Evolutionary conservation across 257 asterid genomes (phyloP).

Genomic region (Nicotiana sylvestris): DNA sequence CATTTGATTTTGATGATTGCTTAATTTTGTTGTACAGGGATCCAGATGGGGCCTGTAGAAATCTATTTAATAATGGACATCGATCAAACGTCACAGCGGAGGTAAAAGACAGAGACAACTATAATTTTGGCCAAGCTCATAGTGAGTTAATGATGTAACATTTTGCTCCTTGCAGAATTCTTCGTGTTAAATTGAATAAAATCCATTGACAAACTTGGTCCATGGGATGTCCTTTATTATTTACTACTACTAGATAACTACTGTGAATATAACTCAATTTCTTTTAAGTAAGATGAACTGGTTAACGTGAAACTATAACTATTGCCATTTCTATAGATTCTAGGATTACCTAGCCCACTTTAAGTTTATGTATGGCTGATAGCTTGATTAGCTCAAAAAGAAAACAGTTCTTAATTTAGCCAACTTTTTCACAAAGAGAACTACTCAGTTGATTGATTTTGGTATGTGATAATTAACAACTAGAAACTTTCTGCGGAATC

Average conservation of each 20-base stretch:
- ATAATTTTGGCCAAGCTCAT: not conserved
- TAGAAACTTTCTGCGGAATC: not conserved
- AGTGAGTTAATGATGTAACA: not conserved
- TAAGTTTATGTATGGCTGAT: not conserved
- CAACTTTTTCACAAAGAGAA: not conserved
- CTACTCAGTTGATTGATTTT: not conserved
- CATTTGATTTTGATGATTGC: constrained; percentile 17
- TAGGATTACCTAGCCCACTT: not conserved
- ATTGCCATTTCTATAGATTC: not conserved
- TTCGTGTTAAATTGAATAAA: not conserved
- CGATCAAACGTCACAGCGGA: constrained; percentile 15
- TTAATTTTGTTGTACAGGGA: constrained; percentile 37
- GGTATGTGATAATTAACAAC: not conserved
- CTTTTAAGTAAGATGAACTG: not conserved
- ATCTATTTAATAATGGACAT: constrained; percentile 37
- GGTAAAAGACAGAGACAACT: constrained; percentile 24
- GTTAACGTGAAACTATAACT: not conserved
- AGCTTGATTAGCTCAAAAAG: not conserved
- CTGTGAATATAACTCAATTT: not conserved
- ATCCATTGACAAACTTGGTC: not conserved
- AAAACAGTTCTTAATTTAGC: not conserved
- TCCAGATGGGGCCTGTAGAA: constrained; percentile 35
- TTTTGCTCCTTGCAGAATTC: not conserved
- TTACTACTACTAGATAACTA: not conserved
- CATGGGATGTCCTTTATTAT: not conserved